Evolutionary conservation across 768 basidiomycete genomes (phyloP).

Genomic region (Brasilioporus rufonigricans): DNA sequence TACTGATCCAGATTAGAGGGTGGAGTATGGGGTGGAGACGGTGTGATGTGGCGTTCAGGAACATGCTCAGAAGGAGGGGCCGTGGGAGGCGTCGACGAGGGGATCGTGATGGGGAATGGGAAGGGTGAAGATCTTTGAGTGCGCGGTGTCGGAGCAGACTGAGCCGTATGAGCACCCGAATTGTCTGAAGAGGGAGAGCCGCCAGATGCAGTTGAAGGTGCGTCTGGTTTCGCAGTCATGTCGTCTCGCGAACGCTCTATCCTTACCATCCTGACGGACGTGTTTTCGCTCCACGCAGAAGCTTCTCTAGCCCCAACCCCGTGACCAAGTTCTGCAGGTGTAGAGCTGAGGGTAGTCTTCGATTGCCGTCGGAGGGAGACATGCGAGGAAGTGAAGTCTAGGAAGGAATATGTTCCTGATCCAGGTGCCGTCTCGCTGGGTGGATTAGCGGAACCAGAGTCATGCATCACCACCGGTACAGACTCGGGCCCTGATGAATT

Average conservation of each 20-base stretch:
- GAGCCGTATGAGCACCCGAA: slow-evolving; percentile 18
- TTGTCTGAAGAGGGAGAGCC: slow-evolving; percentile 28
- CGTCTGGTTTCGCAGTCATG: slow-evolving; percentile 26
- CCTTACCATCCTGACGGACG: slow-evolving; percentile 16
- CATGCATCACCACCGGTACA: slow-evolving; percentile 31
- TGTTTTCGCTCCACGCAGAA: slow-evolving; percentile 18
- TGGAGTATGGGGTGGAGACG: slow-evolving; percentile 18
- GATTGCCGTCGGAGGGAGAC: slow-evolving; percentile 24
- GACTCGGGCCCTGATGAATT: slow-evolving; percentile 29
- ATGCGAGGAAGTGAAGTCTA: slow-evolving; percentile 30
- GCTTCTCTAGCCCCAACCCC: background rate
- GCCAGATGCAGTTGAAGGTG: slow-evolving; percentile 32
- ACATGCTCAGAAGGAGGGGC: slow-evolving; percentile 13
- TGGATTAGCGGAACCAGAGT: slow-evolving; percentile 12
- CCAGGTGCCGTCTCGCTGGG: slow-evolving; percentile 22
- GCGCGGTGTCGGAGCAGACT: slow-evolving; percentile 19
- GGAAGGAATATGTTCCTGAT: slow-evolving; percentile 35
- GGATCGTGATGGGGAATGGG: slow-evolving; percentile 46
- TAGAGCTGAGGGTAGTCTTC: slow-evolving; percentile 29
- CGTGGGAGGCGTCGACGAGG: slow-evolving; percentile 36
- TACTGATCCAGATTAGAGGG: slow-evolving; percentile 16
- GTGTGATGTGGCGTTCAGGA: slow-evolving; percentile 16
- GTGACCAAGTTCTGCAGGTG: slow-evolving; percentile 28
- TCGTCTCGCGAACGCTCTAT: slow-evolving; percentile 20
- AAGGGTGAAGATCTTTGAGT: slow-evolving; percentile 34